phyloP scores from a whole-genome alignment of 805 yeast species.

The Cyberlindnera amylophila region DNA sequence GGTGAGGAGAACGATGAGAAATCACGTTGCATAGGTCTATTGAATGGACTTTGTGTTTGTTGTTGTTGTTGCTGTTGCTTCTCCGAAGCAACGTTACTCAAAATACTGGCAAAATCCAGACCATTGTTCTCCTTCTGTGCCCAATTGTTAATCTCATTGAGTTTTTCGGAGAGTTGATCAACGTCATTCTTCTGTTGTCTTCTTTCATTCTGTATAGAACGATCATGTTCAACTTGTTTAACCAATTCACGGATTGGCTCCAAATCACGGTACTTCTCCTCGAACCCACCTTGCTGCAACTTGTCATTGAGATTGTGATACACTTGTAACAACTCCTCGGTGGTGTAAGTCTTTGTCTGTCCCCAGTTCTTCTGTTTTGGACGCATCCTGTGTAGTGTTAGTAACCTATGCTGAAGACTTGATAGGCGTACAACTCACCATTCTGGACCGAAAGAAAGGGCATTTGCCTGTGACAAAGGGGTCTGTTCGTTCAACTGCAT shows the following conservation, averaged over 20 bases:
- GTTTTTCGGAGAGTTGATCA: slow-evolving; percentile 15
- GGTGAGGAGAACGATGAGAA: slow-evolving; percentile 14
- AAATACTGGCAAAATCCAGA: slow-evolving; percentile 23
- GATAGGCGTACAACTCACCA: slow-evolving; percentile 9
- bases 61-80: slow-evolving; percentile 13
- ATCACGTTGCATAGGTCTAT: slow-evolving; percentile 6
- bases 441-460: slow-evolving; percentile 15
- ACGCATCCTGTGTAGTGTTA: slow-evolving; percentile 29
- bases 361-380: slow-evolving; percentile 26
- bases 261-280: slow-evolving; percentile 32
- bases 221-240: slow-evolving; percentile 21
- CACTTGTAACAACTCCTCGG: slow-evolving; percentile 50
- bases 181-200: slow-evolving; percentile 6
- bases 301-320: slow-evolving; percentile 40
- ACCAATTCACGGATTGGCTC: slow-evolving; percentile 25
- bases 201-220: slow-evolving; percentile 10
- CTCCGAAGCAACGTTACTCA: slow-evolving; percentile 18
- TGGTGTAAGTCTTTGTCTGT: slow-evolving; percentile 36
- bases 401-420: background rate
- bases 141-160: slow-evolving; percentile 23
- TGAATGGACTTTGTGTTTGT: slow-evolving; percentile 8
- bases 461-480: slow-evolving; percentile 4
- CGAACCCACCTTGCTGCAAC: slow-evolving; percentile 26
- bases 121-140: slow-evolving; percentile 22
- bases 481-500: slow-evolving; percentile 12